phyloP scores from a whole-genome alignment of 2,329 filamentous ascomycete species.

The Aspergillus brasiliensis region DNA sequence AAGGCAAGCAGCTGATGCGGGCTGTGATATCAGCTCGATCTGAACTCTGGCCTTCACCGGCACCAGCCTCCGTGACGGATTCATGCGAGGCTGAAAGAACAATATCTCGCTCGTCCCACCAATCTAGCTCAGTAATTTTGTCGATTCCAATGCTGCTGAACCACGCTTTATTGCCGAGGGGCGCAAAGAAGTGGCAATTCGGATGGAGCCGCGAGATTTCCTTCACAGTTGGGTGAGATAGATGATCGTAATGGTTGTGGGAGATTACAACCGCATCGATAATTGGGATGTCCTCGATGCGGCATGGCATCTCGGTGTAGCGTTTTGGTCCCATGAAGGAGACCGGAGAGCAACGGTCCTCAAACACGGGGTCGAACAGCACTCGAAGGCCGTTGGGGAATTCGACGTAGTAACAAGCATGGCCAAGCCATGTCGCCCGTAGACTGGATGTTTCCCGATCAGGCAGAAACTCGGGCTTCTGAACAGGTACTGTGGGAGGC shows the following conservation, averaged over 20 bases:
- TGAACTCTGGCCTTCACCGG: conserved; percentile 23
- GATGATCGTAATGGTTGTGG: conserved; percentile 91
- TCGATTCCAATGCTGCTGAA: conserved; percentile 70
- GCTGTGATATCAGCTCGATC: conserved; percentile 61
- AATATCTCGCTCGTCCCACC: conserved; percentile 88
- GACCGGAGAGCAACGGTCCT: conserved; percentile 80
- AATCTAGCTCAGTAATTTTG: conserved; percentile 87
- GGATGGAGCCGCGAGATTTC: conserved; percentile 72
- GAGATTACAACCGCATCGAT: conserved; percentile 68
- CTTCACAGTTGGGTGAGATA: conserved; percentile 74
- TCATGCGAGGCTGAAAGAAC: conserved; percentile 53
- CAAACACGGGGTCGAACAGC: conserved; percentile 92
- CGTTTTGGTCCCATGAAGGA: conserved; percentile 71
- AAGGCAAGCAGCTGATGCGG: conserved; percentile 75
- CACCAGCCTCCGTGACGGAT: conserved; percentile 30
- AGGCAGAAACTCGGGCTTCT: conserved; percentile 67
- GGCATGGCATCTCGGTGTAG: conserved; percentile 75
- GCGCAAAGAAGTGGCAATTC: conserved; percentile 83
- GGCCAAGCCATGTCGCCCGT: conserved; percentile 90
- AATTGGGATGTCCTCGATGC: conserved; percentile 72
- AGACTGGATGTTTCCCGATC: conserved; percentile 62
- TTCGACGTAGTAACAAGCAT: conserved; percentile 91
- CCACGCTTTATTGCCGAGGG: conserved; percentile 80
- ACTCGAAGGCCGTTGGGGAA: conserved; percentile 84
- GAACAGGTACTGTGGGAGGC: conserved; percentile 67